Evolutionary conservation across 164 flowering plant species (phyloP).

Genomic region (Hamamelis virginiana): DNA sequence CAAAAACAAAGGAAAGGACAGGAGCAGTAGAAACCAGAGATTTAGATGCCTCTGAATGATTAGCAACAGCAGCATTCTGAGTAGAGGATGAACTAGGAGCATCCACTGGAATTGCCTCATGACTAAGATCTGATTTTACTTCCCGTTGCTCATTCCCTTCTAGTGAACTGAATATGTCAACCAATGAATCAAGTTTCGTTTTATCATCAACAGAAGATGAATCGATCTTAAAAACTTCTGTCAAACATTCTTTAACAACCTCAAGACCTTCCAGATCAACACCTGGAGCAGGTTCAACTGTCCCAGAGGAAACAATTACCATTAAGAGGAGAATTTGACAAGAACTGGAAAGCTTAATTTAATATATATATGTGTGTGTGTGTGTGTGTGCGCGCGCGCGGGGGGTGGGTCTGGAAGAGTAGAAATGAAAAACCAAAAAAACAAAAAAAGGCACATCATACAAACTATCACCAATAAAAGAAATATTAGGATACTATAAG

Average conservation of each 20-base stretch:
- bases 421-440: neutral
- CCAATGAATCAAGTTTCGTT: constrained; percentile 40
- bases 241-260: constrained; percentile 76
- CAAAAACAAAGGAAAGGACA: neutral
- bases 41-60: constrained; percentile 27
- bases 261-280: constrained; percentile 84
- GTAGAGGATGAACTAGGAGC: constrained; percentile 36
- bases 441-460: neutral
- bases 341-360: too few relatives aligned
- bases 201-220: constrained; percentile 31
- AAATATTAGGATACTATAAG: too few relatives aligned
- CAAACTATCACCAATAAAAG: neutral
- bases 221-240: constrained; percentile 60
- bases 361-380: too few relatives aligned
- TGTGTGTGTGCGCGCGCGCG: too few relatives aligned
- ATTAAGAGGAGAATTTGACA: constrained; percentile 2
- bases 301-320: constrained; percentile 15
- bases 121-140: constrained; percentile 18
- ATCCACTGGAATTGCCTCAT: constrained; percentile 20
- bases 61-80: constrained; percentile 17
- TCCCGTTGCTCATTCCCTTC: constrained; percentile 27
- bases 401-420: neutral
- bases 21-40: constrained; percentile 22
- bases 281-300: constrained; percentile 87
- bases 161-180: constrained; percentile 53